phyloP scores from a whole-genome alignment of 2,329 filamentous ascomycete genomes.

The Botryotinia calthae region DNA sequence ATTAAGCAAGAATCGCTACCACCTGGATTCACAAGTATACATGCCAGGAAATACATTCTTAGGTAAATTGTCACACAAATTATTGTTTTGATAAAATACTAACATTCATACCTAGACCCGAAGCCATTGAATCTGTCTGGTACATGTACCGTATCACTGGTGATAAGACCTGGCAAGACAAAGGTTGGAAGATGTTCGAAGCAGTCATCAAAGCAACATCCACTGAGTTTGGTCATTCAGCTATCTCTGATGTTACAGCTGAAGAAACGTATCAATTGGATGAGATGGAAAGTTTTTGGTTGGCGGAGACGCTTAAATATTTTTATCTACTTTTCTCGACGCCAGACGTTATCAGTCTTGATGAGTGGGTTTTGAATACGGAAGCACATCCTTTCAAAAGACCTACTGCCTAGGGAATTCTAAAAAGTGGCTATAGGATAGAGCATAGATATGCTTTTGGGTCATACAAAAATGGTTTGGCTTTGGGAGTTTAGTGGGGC shows the following conservation, averaged over 20 bases:
- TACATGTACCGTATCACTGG: slow-evolving; percentile 90
- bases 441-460: not conserved
- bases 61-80: slow-evolving; percentile 46
- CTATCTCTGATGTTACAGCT: slow-evolving; percentile 61
- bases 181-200: slow-evolving; percentile 83
- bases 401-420: slow-evolving; percentile 21
- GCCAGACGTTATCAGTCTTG: slow-evolving; percentile 59
- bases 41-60: slow-evolving; percentile 55
- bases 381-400: slow-evolving; percentile 42
- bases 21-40: slow-evolving; percentile 50
- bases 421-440: not conserved
- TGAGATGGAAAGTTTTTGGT: slow-evolving; percentile 86
- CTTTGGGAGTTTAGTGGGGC: not conserved
- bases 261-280: slow-evolving; percentile 48
- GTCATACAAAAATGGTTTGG: slow-evolving; percentile 5
- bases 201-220: slow-evolving; percentile 65
- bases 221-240: slow-evolving; percentile 66
- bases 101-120: slow-evolving; percentile 40
- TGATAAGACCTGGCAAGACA: slow-evolving; percentile 70
- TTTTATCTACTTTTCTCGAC: slow-evolving; percentile 80
- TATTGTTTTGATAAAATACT: slow-evolving; percentile 11
- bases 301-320: slow-evolving; percentile 88
- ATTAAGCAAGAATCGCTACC: slow-evolving; percentile 48
- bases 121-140: slow-evolving; percentile 86
- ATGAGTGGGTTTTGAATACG: slow-evolving; percentile 60